phyloP scores from a whole-genome alignment of 495 filamentous ascomycete species.

The Oidiodendron maius region DNA sequence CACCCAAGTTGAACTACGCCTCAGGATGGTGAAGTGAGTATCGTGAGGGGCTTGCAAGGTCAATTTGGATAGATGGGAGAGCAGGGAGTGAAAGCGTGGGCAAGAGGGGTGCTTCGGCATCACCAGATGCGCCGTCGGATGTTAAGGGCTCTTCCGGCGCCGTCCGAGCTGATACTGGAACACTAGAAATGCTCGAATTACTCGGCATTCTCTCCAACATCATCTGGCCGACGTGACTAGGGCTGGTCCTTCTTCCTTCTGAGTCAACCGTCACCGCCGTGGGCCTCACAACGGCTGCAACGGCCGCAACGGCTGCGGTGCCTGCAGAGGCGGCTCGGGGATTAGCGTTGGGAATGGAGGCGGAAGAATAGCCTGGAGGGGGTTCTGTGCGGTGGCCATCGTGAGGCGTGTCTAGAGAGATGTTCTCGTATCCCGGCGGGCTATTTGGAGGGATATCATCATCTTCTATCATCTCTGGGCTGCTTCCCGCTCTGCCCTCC shows the following conservation, averaged over 20 bases:
- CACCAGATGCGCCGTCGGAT: no score
- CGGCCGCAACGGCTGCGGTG: slow-evolving; percentile 7
- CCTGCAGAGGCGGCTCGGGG: slow-evolving; percentile 20
- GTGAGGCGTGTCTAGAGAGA: slow-evolving; percentile 35
- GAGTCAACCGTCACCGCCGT: slow-evolving; percentile 5
- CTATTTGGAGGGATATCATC: slow-evolving; percentile 36
- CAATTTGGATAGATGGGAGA: slow-evolving; percentile 46
- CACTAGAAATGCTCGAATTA: slow-evolving; percentile 4
- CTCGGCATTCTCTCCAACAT: slow-evolving; percentile 10
- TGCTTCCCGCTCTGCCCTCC: slow-evolving; percentile 19
- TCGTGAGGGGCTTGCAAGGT: slow-evolving; percentile 30
- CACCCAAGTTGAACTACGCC: background rate
- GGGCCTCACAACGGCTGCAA: slow-evolving; percentile 10
- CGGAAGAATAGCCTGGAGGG: slow-evolving; percentile 47
- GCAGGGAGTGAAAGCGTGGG: slow-evolving; percentile 36
- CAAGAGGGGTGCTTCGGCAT: slow-evolving; percentile 28
- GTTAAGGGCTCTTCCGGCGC: no score
- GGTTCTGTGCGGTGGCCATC: slow-evolving; percentile 27
- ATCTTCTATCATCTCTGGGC: slow-evolving; percentile 26
- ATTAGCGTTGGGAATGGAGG: no score
- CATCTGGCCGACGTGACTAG: slow-evolving; percentile 13
- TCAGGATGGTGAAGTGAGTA: background rate
- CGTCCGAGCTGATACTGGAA: no score
- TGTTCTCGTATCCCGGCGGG: slow-evolving; percentile 49
- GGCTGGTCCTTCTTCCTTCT: slow-evolving; percentile 4